Percentiles rank a stretch among this genome's conserved stretches.
Conservation (phyloP, 164 flowering plant genomes). For the Kalanchoe fedtschenkoi region DNA sequence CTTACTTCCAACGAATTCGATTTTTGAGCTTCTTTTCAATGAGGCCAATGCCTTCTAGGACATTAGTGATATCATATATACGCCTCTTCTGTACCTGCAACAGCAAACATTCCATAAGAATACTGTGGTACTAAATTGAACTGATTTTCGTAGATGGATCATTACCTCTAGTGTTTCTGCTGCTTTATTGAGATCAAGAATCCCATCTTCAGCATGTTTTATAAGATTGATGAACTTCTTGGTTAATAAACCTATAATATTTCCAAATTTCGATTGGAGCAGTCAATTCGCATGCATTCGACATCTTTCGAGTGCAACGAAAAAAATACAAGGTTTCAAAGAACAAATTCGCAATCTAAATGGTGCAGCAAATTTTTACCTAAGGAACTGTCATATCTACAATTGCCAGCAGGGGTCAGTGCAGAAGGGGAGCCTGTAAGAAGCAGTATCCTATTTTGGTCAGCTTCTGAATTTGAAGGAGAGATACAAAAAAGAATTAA, state of each 20-base stretch:
- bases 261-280: conserved; percentile 3
- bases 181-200: conserved; percentile 78
- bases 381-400: conserved; percentile 87
- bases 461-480: neutral
- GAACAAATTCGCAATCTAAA: neutral
- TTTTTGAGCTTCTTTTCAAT: conserved; percentile 93
- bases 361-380: conserved; percentile 29
- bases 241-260: conserved; percentile 64
- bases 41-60: conserved; percentile 92
- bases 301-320: neutral
- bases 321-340: neutral
- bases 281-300: neutral
- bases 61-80: conserved; percentile 96
- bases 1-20: conserved; percentile 93
- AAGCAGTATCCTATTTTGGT: conserved; percentile 5
- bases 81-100: conserved; percentile 89
- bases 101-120: conserved; percentile 8
- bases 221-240: conserved; percentile 73
- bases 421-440: conserved; percentile 54
- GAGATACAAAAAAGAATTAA: neutral
- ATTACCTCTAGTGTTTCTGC: conserved; percentile 70
- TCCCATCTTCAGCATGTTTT: conserved; percentile 75
- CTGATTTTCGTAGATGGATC: neutral
- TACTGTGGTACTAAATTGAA: neutral
- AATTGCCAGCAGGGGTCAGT: conserved; percentile 56